Evolutionary conservation across 2,329 filamentous ascomycete species (phyloP), one percentile per base, ranked within the genome.

Genomic region (Stachybotrys elegans): DNA sequence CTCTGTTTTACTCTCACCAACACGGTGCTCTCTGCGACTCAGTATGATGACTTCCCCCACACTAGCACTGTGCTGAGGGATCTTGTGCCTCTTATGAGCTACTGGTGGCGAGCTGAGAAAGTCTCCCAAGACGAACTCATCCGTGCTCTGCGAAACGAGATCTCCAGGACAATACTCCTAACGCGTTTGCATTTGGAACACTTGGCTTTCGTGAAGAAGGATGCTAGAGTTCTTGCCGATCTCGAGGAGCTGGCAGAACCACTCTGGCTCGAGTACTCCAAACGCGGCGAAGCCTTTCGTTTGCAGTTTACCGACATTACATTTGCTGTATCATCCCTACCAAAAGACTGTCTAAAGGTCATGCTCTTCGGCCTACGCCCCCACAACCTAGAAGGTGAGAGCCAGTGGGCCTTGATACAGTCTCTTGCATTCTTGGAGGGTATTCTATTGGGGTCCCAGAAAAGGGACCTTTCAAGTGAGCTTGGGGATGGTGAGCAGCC

Each of bases 211-310:
- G 69, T 76, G 42, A 59, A 65, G 7, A 58, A 63, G 3, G 64
- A 67, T 51, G 62, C 56, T 45, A 59, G 54, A 43, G 62, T 73
- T 44, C 60, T 64, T 22, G 69, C 57, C 36, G 62, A 75, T 51
- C 43, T 95, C 6, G 79, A 84, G 50, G 76, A 78, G n/a, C 63
- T 96, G 2, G 60, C 83, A 25, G 83, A 90, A 36, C 72, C 76
- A 4, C 66, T 98, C n/a, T 85, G 84, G 69, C 68, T 69, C 8
- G 92, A 96, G 56, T 97, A 97, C 62, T 73, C 79, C 4, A 83
- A 74, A 50, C 78, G 89, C 48, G 73, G 81, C 27, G 81, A 86
- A 39, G 80, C 81, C 46, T 83, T 87, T 39, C 79, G 84, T 29
- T 72, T 97, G 11, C 85, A 89, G 50, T 67, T 94, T n/a, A 81